Evolutionary conservation across 2,329 filamentous ascomycete genomes (phyloP).

Genomic region (Hortaea sp.): DNA sequence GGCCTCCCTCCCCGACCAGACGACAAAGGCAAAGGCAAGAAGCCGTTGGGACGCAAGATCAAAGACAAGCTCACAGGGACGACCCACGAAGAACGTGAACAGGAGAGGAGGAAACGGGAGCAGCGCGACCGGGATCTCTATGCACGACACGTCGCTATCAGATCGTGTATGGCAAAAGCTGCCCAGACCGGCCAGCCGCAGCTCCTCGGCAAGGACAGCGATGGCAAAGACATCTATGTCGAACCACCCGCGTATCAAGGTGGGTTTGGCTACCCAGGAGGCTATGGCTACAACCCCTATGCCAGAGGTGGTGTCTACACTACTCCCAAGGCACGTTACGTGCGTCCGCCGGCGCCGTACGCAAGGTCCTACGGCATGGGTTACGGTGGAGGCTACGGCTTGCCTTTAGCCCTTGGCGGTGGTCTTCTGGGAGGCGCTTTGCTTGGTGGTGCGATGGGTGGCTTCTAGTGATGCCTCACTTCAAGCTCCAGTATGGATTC

Average conservation of each 20-base stretch:
- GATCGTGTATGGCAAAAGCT: conserved; percentile 42
- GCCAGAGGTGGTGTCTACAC: conserved; percentile 33
- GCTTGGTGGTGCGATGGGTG: conserved; percentile 3
- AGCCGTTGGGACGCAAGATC: conserved; percentile 42
- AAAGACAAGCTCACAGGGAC: conserved; percentile 50
- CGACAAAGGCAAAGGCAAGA: conserved; percentile 22
- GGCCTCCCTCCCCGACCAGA: conserved; percentile 14
- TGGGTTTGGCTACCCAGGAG: conserved; percentile 13
- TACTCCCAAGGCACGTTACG: conserved; percentile 38
- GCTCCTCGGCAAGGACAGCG: conserved; percentile 42
- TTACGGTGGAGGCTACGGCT: conserved; percentile 31
- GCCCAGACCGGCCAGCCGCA: conserved; percentile 47
- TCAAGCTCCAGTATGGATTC: no score
- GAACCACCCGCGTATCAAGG: conserved; percentile 35
- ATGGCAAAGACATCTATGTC: conserved; percentile 49
- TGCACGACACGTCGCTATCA: conserved; percentile 40
- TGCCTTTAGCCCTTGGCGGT: conserved; percentile 40
- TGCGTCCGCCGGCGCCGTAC: conserved; percentile 42
- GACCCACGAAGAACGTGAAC: conserved; percentile 46
- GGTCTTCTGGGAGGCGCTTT: conserved; percentile 37
- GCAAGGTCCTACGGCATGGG: conserved; percentile 28
- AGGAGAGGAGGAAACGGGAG: conserved; percentile 35
- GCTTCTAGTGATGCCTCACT: neutral
- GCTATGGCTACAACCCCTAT: conserved; percentile 25
- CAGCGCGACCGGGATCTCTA: conserved; percentile 44